Base-by-base conservation (phyloP, 1,139 yeast species). In the Zygotorulaspora mrakii region DNA sequence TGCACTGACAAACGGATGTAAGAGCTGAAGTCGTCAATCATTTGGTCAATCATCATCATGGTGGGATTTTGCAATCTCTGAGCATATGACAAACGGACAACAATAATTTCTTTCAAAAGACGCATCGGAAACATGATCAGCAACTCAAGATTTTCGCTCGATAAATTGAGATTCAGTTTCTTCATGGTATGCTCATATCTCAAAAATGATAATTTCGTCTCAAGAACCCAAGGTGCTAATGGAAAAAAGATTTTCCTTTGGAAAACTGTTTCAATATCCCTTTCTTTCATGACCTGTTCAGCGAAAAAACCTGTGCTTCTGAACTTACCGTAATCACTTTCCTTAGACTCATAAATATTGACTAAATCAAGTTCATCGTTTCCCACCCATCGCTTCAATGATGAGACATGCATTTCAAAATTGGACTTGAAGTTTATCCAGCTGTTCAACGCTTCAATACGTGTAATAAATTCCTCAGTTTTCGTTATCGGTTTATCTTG, bases 41-140 rank as follows among this genome's bases (percentile, higher is more conserved):
- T 84, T 64, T 89, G 96, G 62, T 91, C 97, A 50, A 91, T 86
- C 82, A 89, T 86, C 89, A 88, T 84, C 77, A 88, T 77, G 0
- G 97, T 88, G 1, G 96, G 96, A 53, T 85, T 85, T 40, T 76
- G 79, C 42, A 89, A 66, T 53, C 83, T 82, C 61, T 76, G 73
- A 3, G 97, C 95, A 58, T 87, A 88, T 2, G 74, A 70, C 38
- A 91, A 70, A 49, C 97, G 73, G 31, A 86, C 76, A 33, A 74
- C 76, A 35, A 89, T 82, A 37, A 87, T 77, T 55, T 87, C 96
- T 56, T 82, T 84, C 49, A 89, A 81, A 38, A 91, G 69, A 48
- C 77, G 79, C 58, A 88, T 73, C 1, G 97, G 96, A 45, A 91
- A 84, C 48, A 89, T 77, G 18, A 88, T 65, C 30, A 82, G 76